A percentile compares a stretch with the other conserved stretches of the same genome.
Conservation (phyloP, 208 protist genomes). For the Leishmania braziliensis region DNA sequence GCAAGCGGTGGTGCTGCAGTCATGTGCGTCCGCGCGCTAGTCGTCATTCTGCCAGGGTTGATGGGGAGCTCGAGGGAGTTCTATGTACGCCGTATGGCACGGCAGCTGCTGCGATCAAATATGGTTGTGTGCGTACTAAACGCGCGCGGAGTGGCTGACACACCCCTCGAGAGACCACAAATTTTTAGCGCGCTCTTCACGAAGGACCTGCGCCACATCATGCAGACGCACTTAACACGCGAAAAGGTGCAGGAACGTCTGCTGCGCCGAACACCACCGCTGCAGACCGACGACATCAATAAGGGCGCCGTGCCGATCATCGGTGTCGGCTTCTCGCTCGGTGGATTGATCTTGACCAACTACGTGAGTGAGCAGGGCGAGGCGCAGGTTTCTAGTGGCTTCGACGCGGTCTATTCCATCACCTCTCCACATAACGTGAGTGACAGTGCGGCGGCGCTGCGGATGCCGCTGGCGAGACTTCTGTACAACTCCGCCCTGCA, state of each 20-base stretch:
- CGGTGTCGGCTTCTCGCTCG: conserved; percentile 65
- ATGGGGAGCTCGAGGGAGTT: conserved; percentile 46
- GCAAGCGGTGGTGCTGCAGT: conserved; percentile 1
- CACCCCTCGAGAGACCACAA: conserved; percentile 53
- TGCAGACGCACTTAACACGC: conserved; percentile 40
- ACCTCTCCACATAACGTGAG: conserved; percentile 51
- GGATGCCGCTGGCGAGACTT: conserved; percentile 6
- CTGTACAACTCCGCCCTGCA: conserved; percentile 36
- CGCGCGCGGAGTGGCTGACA: conserved; percentile 61
- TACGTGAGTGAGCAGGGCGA: conserved; percentile 62
- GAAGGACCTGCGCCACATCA: conserved; percentile 53
- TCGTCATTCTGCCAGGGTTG: conserved; percentile 69
- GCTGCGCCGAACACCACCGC: conserved; percentile 14
- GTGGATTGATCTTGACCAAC: conserved; percentile 62
- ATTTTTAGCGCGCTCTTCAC: conserved; percentile 68
- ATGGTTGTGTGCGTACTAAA: conserved; percentile 53
- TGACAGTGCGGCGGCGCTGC: conserved; percentile 30
- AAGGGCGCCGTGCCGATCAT: conserved; percentile 41
- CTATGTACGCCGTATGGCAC: conserved; percentile 60
- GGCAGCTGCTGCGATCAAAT: conserved; percentile 27
- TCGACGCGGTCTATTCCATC: conserved; percentile 50
- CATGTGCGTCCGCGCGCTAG: conserved; percentile 32
- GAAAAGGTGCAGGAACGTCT: conserved; percentile 13
- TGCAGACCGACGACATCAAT: neutral
- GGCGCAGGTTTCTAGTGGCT: conserved; percentile 8